Base-by-base conservation (phyloP, 176 grass and related monocot genomes). In the Oryza rufipogon region DNA sequence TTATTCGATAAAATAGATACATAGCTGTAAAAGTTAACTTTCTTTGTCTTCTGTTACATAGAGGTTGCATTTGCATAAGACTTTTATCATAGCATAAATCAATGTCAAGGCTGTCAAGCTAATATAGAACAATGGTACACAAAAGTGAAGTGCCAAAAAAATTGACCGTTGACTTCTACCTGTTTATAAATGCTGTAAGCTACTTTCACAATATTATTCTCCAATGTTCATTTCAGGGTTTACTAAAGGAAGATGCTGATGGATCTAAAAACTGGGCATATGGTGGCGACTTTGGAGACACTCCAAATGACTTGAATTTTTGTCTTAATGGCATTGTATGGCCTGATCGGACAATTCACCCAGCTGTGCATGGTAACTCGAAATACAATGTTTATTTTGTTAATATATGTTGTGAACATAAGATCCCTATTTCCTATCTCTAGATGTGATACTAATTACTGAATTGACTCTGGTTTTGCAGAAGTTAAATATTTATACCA, bases 401-500 rank as follows among this genome's bases (percentile, higher is more conserved):
- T 17, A 47, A 58, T 70, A 34, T 86, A 25, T 66, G n/a, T 61
- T 61, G 17, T 72, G 34, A 45, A 73, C 12, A 11, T 26, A 38
- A 56, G 15, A 68, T 73, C 15, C 14, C 33, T 60, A 33, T 77
- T 46, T 86, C 11, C 14, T 41, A 25, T 61, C 25, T 45, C 11
- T 61, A 48, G 15, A 79, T 69, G 25, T 61, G n/a, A 67, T 77
- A 48, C 87, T 74, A 78, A 71, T 68, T 38, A 73, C 69, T 14
- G 67, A 82, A 77, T 39, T 60, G 71, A 19, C 74, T 88, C 85
- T 87, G 49, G n/a, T 71, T 88, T 71, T 88, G 72, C 91, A 98
- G 96, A 98, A 73, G 89, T 98, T 81, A 98, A 98, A 82, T 98
- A 93, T 86, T 81, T 95, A 80, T 90, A 98, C 89, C 96, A 98